Percentiles rank a stretch among this genome's conserved stretches.
These are phyloP conservation scores for Trichothecium roseum DNA, from an alignment of 2,329 filamentous ascomycete genomes.

Conservation along the genomic window DNA sequence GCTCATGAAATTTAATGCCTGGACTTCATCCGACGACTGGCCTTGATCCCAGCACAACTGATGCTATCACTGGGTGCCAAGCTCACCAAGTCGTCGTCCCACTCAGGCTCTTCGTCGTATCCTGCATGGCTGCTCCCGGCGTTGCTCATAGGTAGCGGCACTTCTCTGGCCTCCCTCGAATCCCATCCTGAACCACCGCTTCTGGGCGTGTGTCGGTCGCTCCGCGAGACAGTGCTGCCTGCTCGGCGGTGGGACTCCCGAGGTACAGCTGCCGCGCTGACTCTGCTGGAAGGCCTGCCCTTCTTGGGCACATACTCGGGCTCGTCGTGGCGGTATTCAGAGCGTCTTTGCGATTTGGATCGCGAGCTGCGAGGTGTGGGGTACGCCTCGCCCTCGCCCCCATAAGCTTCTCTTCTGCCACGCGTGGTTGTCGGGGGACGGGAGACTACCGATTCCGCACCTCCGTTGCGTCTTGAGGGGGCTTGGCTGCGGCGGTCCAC, in stretches of 20 bases:
- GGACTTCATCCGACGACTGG: slow-evolving; percentile 8
- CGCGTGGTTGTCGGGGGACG: neutral
- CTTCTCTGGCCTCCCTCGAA: slow-evolving; percentile 17
- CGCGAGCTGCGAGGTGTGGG: slow-evolving; percentile 31
- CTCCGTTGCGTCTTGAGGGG: slow-evolving; percentile 21
- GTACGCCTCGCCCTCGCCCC: slow-evolving; percentile 24
- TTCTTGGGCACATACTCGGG: neutral
- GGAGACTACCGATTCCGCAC: slow-evolving; percentile 14
- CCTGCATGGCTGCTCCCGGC: slow-evolving; percentile 26
- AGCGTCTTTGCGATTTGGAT: slow-evolving; percentile 19
- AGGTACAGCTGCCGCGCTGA: neutral
- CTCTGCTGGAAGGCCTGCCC: neutral
- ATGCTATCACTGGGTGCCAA: slow-evolving; percentile 52
- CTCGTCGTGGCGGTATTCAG: neutral
- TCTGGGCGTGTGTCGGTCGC: neutral
- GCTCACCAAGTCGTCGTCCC: slow-evolving; percentile 40
- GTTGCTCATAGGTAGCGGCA: slow-evolving; percentile 30
- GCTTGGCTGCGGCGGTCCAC: slow-evolving; percentile 29
- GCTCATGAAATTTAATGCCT: too few relatives aligned
- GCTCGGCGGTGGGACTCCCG: too few relatives aligned
- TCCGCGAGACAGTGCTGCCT: too few relatives aligned
- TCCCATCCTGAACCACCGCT: slow-evolving; percentile 9
- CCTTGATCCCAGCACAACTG: slow-evolving; percentile 42
- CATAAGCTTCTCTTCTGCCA: neutral
- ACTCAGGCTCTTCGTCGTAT: slow-evolving; percentile 9